Evolutionary conservation across 768 basidiomycete genomes (phyloP), one percentile per base, ranked within the genome.

Genomic region (Ephemerocybe angulata): DNA sequence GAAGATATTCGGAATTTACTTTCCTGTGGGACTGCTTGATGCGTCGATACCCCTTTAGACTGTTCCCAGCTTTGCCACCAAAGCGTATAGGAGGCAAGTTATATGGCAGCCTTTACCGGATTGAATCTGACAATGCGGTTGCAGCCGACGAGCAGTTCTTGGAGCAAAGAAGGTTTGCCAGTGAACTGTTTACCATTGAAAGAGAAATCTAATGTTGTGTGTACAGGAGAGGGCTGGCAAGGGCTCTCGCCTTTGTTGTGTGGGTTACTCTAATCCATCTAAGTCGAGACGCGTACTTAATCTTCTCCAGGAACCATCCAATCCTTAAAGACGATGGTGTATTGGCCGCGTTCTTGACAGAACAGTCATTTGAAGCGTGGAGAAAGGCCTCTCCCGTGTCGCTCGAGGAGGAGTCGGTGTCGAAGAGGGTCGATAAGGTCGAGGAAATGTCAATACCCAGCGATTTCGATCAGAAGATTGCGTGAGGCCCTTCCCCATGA

Each of bases 391-490:
- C 85, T 1, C 62, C 79, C 0, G 77, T 96, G 10, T 85, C 87
- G 3, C 72, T 93, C 50, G 93, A 96, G 27, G 96, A 98, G 72
- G 96, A 98, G 67, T 90, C 91, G 0, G 72, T 75, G 0, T 86
- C 85, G 57, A 91, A 90, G 63, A 82, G 86, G 24, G 78, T 93
- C 8, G 91, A 92, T 61, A 77, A 81, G 46, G 74, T 87, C 15
- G 92, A 96, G 64, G 93, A 97, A 70, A 93, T 95, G 90, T 76
- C 84, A 11, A 93, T 98, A 51, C 96, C 96, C 3, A 85, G 88
- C 56, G 93, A 98, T 70, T 76, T 98, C 7, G 92, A 94, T 57
- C 89, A 94, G 47, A 96, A 95, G 66, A 82, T 98, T 53, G 77
- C 79, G 88, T 89, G 72, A 55, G 81, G 24, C 42, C 40, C 40